Conservation (phyloP, 768 basidiomycete genomes). For the Wakefieldia striispora region DNA sequence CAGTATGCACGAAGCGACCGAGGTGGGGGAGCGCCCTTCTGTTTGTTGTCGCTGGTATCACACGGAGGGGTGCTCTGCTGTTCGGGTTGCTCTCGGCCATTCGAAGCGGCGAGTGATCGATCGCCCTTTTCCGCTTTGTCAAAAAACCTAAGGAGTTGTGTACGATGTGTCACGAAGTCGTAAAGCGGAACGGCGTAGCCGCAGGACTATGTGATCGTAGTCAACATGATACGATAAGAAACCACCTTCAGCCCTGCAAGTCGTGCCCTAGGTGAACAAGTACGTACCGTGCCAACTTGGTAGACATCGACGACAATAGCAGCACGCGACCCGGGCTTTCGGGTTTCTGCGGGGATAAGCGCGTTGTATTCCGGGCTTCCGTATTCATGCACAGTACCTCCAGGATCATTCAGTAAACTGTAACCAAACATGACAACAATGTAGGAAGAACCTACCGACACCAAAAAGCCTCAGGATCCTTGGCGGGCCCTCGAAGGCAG, state of each 20-base stretch:
- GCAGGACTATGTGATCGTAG: conserved; percentile 48
- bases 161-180: conserved; percentile 56
- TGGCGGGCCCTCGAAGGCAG: conserved; percentile 61
- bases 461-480: conserved; percentile 59
- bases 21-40: too few species aligned
- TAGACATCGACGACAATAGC: conserved; percentile 59
- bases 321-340: conserved; percentile 58
- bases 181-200: conserved; percentile 65
- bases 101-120: conserved; percentile 16
- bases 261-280: background rate
- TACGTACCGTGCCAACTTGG: conserved; percentile 49
- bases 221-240: too few species aligned
- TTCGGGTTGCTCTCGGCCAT: background rate
- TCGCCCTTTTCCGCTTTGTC: conserved; percentile 43
- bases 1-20: conserved; percentile 53
- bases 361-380: conserved; percentile 61
- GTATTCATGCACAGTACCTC: conserved; percentile 62
- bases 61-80: conserved; percentile 7
- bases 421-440: background rate
- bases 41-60: too few species aligned
- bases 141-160: conserved; percentile 43
- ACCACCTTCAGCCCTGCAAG: too few species aligned
- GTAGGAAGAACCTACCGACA: conserved; percentile 37
- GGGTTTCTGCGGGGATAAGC: conserved; percentile 44
- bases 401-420: too few species aligned